Base-by-base conservation (phyloP, 805 yeast species). In the Wickerhamomyces pijperi region DNA sequence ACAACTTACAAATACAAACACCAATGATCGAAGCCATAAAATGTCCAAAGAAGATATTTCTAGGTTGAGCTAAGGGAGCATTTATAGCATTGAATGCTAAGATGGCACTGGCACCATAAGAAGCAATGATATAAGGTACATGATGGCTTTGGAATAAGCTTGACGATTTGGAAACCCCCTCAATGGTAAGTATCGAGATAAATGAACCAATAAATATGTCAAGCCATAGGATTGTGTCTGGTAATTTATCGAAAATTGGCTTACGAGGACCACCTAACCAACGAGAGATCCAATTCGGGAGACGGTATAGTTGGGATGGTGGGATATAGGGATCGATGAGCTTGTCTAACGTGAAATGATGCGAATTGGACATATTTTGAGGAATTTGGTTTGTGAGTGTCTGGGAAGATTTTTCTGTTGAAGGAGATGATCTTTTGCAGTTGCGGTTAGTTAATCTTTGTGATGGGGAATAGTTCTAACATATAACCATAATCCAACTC, bases 41-140 rank as follows among this genome's bases (percentile, higher is more conserved):
- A 37, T 77, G 78, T 5, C 84, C 84, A 34, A 72, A 32, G 12
- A 78, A 36, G 2, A 77, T 58, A 50, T 72, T 74, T 36, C 84
- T 55, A 0, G 86, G 85, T 57, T 78, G 85, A 1, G 82, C 74
- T 35, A 78, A 56, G 2, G 85, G 84, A 0, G 71, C 69, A 17
- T 54, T 65, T n/a, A 61, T 57, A 2, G 73, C 69, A 49, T 77
- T 78, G 55, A 70, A 78, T 33, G 73, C 58, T 12, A 78, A 58
- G 28, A 78, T 69, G 1, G 82, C 80, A 2, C 78, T 61, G 0
- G 86, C 86, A 0, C 79, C 85, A 46, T 73, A 73, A 45, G 69
- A 60, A 3, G 78, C 78, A 32, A 73, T 58, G n/a, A 74, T 61
- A 11, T 63, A 49, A 3, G 78, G 77, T 0, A 72, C 68, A 38